A percentile compares a stretch with the other conserved stretches of the same genome.
Evolutionary conservation across 306 rosid species (phyloP).

Genomic region (Gastrolobium bilobum): DNA sequence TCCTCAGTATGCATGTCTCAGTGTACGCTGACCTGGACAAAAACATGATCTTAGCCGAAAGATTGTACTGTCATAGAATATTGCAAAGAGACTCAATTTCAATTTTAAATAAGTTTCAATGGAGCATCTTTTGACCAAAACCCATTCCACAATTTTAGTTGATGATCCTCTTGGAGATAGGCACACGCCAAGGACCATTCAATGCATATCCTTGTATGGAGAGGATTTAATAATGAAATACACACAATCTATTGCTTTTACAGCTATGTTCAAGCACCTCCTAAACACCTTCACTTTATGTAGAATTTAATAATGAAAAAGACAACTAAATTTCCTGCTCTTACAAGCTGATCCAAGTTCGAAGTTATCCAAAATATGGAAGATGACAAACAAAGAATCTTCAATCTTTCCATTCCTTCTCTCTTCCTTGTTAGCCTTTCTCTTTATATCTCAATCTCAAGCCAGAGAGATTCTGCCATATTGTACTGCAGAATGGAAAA

Average conservation of each 20-base stretch:
- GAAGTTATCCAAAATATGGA: no score
- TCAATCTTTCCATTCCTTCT: no score
- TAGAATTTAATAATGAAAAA: background rate
- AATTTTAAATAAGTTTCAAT: background rate
- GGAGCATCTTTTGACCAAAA: background rate
- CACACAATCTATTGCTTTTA: background rate
- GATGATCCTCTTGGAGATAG: background rate
- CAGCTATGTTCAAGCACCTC: background rate
- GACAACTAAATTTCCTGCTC: background rate
- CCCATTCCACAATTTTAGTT: no score
- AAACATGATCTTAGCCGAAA: background rate
- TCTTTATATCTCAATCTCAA: background rate
- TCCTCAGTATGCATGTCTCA: background rate
- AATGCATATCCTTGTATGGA: background rate
- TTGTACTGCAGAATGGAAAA: slow-evolving; percentile 20
- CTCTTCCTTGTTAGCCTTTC: no score
- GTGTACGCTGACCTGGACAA: background rate
- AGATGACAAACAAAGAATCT: no score
- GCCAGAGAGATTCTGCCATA: background rate
- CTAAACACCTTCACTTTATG: background rate
- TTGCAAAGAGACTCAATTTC: background rate
- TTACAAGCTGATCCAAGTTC: background rate
- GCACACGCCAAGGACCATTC: background rate
- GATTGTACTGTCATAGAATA: background rate
- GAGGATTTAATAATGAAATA: background rate